Evolutionary conservation across 257 asterid species (phyloP), one percentile per base, ranked within the genome.

Genomic region (Solanum ossicruentum): DNA sequence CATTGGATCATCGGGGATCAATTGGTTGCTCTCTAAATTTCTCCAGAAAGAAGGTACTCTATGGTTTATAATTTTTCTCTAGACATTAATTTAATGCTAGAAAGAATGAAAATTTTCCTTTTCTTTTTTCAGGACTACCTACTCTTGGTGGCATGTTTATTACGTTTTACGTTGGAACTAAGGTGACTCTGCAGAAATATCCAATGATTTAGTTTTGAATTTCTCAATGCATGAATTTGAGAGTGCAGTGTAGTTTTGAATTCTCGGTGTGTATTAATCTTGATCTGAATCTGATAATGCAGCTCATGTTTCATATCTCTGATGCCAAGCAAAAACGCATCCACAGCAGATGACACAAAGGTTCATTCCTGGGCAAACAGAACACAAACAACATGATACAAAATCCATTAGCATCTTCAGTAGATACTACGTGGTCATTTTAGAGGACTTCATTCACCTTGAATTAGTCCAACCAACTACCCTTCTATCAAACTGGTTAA

Each of bases 251-350:
- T 82, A n/a, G 47, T 21, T 26, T 78, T 78, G 77, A 32, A 75
- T 72, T 83, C 49, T 80, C 10, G 67, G 17, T 39, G 80, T 28
- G 86, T 72, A 75, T 66, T 88, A 83, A 84, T 86, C 84, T 15
- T 88, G 75, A 16, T 72, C 10, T 86, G 28, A 81, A 85, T 57
- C 86, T 67, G 72, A 70, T 71, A 15, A 20, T 86, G 90, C 97
- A 96, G 99, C 95, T 96, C 83, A 95, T 96, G 98, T 92, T 96
- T 89, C 97, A 96, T 86, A 93, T 96, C 28, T 80, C 97, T 82
- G 97, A 95, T 81, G 94, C 98, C 78, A 90, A 93, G 92, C 93
- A 90, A 89, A 84, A 72, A 20, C 81, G 17, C 39, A 45, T 72
- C 57, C 81, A n/a, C 81, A 72, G 32, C 57, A n/a, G 57, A 72